These are phyloP conservation scores for Alternaria infectoria DNA, from an alignment of 2,329 filamentous ascomycete genomes.

Conservation along the genomic window DNA sequence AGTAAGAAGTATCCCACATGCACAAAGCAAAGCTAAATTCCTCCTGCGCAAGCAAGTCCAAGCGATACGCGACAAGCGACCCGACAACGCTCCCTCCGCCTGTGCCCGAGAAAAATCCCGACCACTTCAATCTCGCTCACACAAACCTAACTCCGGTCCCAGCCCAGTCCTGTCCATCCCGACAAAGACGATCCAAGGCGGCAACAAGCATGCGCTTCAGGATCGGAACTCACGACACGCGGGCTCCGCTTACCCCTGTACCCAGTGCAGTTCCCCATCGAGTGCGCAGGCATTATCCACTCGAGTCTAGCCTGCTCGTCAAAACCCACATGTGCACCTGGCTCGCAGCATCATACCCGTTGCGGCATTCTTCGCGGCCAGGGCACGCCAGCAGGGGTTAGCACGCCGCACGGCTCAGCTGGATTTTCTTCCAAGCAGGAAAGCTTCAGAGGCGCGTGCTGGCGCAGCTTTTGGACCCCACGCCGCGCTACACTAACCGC, in stretches of 20 bases:
- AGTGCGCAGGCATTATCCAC: background rate
- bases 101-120: conserved; percentile 1
- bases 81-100: background rate
- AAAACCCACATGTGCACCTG: background rate
- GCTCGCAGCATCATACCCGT: conserved; percentile 12
- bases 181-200: background rate
- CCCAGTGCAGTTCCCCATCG: background rate
- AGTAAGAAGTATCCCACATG: background rate
- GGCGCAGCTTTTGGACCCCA: conserved; percentile 7
- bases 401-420: background rate
- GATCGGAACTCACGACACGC: background rate
- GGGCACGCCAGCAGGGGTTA: conserved; percentile 6
- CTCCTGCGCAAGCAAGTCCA: background rate
- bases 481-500: background rate
- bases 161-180: background rate
- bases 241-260: conserved; percentile 2
- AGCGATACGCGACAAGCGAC: conserved; percentile 3
- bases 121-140: background rate
- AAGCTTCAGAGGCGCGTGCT: background rate
- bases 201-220: background rate
- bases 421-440: background rate
- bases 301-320: background rate
- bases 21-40: background rate
- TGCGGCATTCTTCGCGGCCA: conserved; percentile 6
- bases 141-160: background rate